Evolutionary conservation across 768 basidiomycete genomes (phyloP).

Genomic region (Hypholoma sublateritium): DNA sequence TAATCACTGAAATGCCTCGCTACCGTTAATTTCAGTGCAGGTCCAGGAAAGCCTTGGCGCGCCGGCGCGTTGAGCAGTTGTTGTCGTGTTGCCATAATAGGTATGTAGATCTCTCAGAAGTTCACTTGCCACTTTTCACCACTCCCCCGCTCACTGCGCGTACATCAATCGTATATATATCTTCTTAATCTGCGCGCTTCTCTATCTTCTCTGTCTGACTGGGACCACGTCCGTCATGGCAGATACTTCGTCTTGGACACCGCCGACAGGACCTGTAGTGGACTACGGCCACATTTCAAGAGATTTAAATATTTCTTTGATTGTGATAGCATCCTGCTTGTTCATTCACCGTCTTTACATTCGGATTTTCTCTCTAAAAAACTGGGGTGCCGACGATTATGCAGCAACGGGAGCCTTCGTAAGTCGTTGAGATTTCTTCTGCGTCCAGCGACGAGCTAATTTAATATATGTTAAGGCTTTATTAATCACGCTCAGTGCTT

Average conservation of each 20-base stretch:
- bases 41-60: too few species aligned
- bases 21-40: too few species aligned
- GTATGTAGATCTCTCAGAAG: too few species aligned
- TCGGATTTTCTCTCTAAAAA: neutral
- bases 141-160: neutral
- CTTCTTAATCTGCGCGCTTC: too few species aligned
- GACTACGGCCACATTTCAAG: conserved; percentile 1
- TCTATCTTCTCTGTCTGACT: neutral
- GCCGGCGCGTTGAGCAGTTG: too few species aligned
- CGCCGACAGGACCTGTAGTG: neutral
- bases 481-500: neutral
- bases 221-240: too few species aligned
- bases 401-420: neutral
- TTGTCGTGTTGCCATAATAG: too few species aligned
- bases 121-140: too few species aligned
- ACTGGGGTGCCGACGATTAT: conserved; percentile 3
- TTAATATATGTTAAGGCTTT: neutral
- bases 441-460: too few species aligned
- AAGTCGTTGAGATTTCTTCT: neutral
- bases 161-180: neutral
- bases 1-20: too few species aligned
- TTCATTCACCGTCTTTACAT: conserved; percentile 3
- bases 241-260: neutral
- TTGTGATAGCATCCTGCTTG: neutral
- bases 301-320: conserved; percentile 1